Evolutionary conservation across 2,329 filamentous ascomycete genomes (phyloP).

Genomic region (Eutypa lata): DNA sequence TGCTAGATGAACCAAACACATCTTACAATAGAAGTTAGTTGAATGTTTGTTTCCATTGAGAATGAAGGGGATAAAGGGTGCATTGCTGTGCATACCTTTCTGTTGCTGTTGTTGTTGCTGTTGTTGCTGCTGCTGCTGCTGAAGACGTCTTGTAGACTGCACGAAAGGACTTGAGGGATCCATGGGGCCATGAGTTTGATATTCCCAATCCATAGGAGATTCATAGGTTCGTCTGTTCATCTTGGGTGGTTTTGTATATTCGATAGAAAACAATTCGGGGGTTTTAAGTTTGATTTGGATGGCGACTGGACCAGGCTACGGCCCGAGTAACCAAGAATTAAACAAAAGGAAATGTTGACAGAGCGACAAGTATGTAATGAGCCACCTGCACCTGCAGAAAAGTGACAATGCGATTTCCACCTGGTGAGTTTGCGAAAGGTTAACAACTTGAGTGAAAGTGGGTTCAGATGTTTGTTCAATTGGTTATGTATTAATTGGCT

Average conservation of each 20-base stretch:
- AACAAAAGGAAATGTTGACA: no score
- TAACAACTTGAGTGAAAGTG: no score
- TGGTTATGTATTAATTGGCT: no score
- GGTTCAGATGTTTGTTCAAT: no score
- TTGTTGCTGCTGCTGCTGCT: slow-evolving; percentile 1
- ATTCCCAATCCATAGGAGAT: slow-evolving; percentile 66
- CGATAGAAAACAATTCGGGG: not conserved
- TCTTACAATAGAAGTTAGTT: slow-evolving; percentile 24
- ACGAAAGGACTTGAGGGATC: slow-evolving; percentile 62
- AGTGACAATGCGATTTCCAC: no score
- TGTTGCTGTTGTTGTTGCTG: not conserved
- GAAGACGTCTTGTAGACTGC: slow-evolving; percentile 39
- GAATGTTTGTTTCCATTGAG: not conserved
- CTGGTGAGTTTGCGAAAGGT: no score
- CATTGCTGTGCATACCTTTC: not conserved
- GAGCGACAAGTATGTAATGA: no score
- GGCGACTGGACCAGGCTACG: no score
- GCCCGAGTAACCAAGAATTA: no score
- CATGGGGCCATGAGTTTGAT: slow-evolving; percentile 53
- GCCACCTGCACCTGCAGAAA: no score
- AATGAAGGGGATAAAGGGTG: no score
- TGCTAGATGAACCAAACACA: slow-evolving; percentile 36
- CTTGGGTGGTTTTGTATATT: slow-evolving; percentile 3
- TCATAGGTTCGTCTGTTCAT: slow-evolving; percentile 58
- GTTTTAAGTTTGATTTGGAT: not conserved